phyloP scores from a whole-genome alignment of 768 basidiomycete species.

The Russula virescens region DNA sequence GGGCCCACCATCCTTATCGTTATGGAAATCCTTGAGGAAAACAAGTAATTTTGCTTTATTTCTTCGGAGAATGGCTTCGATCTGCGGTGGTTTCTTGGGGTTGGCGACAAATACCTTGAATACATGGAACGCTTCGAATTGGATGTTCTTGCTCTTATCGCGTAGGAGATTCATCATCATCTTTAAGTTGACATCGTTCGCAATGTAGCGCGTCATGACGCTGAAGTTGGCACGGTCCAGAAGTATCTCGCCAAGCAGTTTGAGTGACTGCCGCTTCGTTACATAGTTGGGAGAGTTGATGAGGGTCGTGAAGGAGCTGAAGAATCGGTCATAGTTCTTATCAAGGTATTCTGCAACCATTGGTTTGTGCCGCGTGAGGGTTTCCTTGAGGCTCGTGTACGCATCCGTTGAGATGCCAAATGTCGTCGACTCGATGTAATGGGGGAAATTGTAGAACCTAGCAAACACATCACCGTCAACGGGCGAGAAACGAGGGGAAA shows the following conservation, averaged over 20 bases:
- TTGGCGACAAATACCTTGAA: conserved; percentile 99
- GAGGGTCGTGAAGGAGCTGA: conserved; percentile 88
- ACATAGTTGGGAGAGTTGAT: conserved; percentile 95
- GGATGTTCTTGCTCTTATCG: conserved; percentile 99
- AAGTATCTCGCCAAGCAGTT: conserved; percentile 95
- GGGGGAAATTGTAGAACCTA: conserved; percentile 95
- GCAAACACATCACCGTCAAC: background rate
- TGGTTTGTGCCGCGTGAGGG: conserved; percentile 91
- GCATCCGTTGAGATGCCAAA: conserved; percentile 99
- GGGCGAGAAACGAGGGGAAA: background rate
- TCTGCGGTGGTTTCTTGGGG: conserved; percentile 96
- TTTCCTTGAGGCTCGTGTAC: conserved; percentile 96
- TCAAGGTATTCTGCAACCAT: conserved; percentile 98
- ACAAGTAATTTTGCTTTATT: conserved; percentile 91
- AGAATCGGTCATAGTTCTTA: conserved; percentile 97
- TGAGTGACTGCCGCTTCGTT: conserved; percentile 98
- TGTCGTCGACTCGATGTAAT: conserved; percentile 95
- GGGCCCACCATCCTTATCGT: conserved; percentile 86
- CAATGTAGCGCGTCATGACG: conserved; percentile 97
- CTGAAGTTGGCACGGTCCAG: conserved; percentile 97
- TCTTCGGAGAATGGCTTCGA: conserved; percentile 81
- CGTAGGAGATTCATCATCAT: conserved; percentile 99
- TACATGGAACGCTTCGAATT: conserved; percentile 99
- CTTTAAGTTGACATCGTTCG: conserved; percentile 93
- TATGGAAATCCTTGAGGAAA: conserved; percentile 93